A percentile compares a stretch with the other conserved stretches of the same genome.
phyloP scores from a whole-genome alignment of 2,329 filamentous ascomycete genomes.

The Periconia macrospinosa region DNA sequence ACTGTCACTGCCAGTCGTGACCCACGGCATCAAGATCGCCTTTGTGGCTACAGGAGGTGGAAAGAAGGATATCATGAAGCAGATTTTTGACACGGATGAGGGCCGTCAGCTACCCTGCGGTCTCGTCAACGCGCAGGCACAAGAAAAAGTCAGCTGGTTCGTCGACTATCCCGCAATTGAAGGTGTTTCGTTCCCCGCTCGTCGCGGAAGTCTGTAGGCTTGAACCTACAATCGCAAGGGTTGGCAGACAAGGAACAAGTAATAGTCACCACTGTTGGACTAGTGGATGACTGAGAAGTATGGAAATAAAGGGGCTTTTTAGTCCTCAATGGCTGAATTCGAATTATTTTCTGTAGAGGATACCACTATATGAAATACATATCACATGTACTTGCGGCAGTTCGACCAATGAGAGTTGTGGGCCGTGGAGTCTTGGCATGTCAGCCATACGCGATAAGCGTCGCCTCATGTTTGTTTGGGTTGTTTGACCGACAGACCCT shows the following conservation, averaged over 20 bases:
- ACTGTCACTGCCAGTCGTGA: constrained; percentile 86
- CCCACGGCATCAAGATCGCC: constrained; percentile 80
- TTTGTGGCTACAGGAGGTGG: constrained; percentile 88
- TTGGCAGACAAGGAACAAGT: too few relatives aligned
- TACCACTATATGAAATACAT: too few relatives aligned
- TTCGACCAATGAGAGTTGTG: background rate
- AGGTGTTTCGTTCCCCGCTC: constrained; percentile 74
- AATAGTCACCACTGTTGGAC: too few relatives aligned
- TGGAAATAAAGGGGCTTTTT: too few relatives aligned
- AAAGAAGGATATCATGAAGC: constrained; percentile 90
- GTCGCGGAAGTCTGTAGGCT: constrained; percentile 65
- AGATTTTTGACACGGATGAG: constrained; percentile 82
- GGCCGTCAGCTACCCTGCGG: constrained; percentile 77
- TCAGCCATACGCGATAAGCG: background rate
- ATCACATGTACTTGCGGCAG: too few relatives aligned
- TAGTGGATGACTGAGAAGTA: too few relatives aligned
- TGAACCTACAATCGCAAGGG: background rate
- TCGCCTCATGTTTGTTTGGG: constrained; percentile 8
- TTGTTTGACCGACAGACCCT: background rate
- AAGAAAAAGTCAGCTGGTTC: constrained; percentile 93
- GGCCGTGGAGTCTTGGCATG: background rate
- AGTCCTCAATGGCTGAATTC: too few relatives aligned
- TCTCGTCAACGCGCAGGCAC: constrained; percentile 80
- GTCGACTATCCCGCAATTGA: constrained; percentile 84
- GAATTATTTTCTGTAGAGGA: too few relatives aligned